Percentiles rank a stretch among this genome's conserved stretches.
phyloP scores from a whole-genome alignment of 2,329 filamentous ascomycete genomes.

The Colletotrichum sp. region DNA sequence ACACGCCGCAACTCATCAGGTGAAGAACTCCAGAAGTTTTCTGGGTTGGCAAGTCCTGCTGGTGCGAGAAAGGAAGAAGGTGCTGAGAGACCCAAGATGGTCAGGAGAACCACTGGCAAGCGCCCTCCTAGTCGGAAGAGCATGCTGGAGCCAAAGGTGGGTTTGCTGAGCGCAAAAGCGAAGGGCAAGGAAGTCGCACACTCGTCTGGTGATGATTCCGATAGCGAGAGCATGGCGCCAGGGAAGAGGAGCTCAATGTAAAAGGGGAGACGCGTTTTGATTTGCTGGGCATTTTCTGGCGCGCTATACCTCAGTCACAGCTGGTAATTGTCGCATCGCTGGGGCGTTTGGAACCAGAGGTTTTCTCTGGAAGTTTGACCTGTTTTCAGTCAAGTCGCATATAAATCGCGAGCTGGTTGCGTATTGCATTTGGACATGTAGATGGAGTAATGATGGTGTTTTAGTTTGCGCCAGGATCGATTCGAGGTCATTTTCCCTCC shows the following conservation, averaged over 20 bases:
- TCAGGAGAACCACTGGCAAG: slow-evolving; percentile 30
- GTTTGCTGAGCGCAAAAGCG: slow-evolving; percentile 40
- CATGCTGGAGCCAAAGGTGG: slow-evolving; percentile 43
- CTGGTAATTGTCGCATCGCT: slow-evolving; percentile 5
- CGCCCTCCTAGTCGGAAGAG: slow-evolving; percentile 46
- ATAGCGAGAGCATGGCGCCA: slow-evolving; percentile 27
- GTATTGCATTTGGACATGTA: slow-evolving; percentile 9
- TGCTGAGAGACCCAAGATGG: slow-evolving; percentile 29
- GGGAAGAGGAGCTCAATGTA: slow-evolving; percentile 50
- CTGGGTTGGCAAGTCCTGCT: slow-evolving; percentile 33
- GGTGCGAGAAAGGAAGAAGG: slow-evolving; percentile 36
- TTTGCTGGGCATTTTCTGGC: slow-evolving; percentile 19
- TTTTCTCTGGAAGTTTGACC: not conserved
- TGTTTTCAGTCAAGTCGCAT: not conserved
- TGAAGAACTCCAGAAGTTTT: slow-evolving; percentile 37
- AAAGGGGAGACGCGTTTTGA: slow-evolving; percentile 11
- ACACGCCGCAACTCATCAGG: slow-evolving; percentile 59
- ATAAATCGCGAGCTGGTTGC: slow-evolving; percentile 1
- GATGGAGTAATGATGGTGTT: slow-evolving; percentile 16
- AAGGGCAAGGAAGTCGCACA: slow-evolving; percentile 54
- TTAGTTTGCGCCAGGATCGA: not conserved
- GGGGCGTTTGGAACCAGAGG: slow-evolving; percentile 15
- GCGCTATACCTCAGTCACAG: slow-evolving; percentile 20
- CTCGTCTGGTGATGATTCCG: slow-evolving; percentile 33
- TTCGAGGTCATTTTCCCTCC: not conserved